Conservation (phyloP, 495 filamentous ascomycete genomes). For the Filosporella fistucella region DNA sequence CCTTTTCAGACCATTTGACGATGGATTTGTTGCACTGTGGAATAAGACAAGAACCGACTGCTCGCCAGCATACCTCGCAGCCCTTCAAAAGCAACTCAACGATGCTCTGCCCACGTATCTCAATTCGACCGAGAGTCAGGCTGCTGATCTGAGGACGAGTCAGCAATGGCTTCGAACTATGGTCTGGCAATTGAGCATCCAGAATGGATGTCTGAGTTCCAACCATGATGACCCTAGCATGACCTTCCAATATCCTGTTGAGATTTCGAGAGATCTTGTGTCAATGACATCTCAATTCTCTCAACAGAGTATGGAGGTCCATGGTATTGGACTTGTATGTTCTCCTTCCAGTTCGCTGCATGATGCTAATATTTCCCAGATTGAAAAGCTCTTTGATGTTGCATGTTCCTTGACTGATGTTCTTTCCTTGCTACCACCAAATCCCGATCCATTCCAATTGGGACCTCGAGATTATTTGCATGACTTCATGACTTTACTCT, state of each 20-base stretch:
- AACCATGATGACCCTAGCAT: constrained; percentile 48
- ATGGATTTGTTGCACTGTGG: constrained; percentile 65
- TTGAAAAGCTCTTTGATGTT: constrained; percentile 75
- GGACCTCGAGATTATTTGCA: constrained; percentile 72
- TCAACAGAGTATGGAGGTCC: constrained; percentile 63
- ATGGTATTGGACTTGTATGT: constrained; percentile 67
- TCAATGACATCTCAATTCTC: constrained; percentile 61
- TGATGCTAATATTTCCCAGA: constrained; percentile 26
- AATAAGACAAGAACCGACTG: constrained; percentile 61
- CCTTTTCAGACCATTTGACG: constrained; percentile 69
- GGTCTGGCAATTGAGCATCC: constrained; percentile 64
- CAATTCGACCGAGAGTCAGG: constrained; percentile 61
- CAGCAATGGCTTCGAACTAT: constrained; percentile 84
- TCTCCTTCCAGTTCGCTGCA: background rate
- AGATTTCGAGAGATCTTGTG: constrained; percentile 64
- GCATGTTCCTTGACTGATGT: constrained; percentile 70
- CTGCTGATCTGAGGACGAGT: constrained; percentile 63
- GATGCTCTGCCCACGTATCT: constrained; percentile 60
- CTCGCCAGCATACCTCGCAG: constrained; percentile 51
- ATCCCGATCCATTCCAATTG: constrained; percentile 53
- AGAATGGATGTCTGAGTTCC: constrained; percentile 41
- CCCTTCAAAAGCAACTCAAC: constrained; percentile 60
- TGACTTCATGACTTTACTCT: constrained; percentile 61
- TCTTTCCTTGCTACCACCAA: constrained; percentile 58
- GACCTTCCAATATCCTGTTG: constrained; percentile 66